phyloP scores from a whole-genome alignment of 129 eudicot genomes.

The Lactuca saligna region DNA sequence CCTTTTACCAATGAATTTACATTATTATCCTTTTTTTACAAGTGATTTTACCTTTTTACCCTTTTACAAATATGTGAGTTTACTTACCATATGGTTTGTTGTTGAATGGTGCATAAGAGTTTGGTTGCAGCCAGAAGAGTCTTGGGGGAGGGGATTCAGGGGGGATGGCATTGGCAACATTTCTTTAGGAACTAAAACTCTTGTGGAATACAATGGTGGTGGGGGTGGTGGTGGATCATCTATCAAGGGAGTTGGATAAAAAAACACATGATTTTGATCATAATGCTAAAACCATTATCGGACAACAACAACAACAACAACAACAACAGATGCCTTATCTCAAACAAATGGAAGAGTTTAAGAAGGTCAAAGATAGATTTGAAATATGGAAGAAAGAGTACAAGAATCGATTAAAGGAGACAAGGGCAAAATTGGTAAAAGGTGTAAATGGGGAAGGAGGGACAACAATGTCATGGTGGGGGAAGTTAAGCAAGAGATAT shows the following conservation, averaged over 20 bases:
- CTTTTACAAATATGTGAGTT: no score
- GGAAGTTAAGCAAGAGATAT: constrained; percentile 49
- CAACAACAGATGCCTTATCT: constrained; percentile 25
- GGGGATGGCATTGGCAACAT: no score
- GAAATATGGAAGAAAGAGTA: constrained; percentile 77
- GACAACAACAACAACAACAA: no score
- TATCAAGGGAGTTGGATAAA: constrained; percentile 62
- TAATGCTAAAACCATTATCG: constrained; percentile 49
- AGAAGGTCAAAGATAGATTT: constrained; percentile 51
- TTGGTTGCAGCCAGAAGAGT: constrained; percentile 61
- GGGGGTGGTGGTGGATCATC: constrained; percentile 24
- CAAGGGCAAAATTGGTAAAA: constrained; percentile 50
- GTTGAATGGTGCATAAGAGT: constrained; percentile 37
- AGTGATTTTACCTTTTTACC: neutral
- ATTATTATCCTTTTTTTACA: no score
- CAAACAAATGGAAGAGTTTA: constrained; percentile 53
- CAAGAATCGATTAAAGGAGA: constrained; percentile 52
- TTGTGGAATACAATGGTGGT: constrained; percentile 27
- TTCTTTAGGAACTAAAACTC: constrained; percentile 44
- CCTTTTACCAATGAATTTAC: no score
- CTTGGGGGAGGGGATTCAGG: constrained; percentile 50
- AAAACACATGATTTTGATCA: constrained; percentile 56
- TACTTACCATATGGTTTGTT: neutral
- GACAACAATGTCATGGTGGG: constrained; percentile 59
- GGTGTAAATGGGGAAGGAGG: constrained; percentile 43